These are phyloP conservation scores for Amanita brunnescens DNA, from an alignment of 768 basidiomycete genomes.

Conservation along the genomic window DNA sequence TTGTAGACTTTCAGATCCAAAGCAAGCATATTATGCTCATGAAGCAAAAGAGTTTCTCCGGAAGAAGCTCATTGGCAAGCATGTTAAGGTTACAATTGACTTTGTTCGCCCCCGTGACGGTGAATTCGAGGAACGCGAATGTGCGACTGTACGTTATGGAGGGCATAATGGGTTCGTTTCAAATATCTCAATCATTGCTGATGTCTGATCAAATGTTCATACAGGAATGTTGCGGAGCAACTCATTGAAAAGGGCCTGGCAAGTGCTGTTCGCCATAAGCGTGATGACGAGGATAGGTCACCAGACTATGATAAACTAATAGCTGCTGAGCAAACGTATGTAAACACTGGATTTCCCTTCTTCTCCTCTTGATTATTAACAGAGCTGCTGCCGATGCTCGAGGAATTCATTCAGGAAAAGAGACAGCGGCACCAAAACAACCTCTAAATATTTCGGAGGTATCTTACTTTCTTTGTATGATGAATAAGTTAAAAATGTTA, in stretches of 20 bases:
- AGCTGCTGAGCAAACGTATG: slow-evolving; percentile 87
- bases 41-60: slow-evolving; percentile 92
- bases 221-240: slow-evolving; percentile 80
- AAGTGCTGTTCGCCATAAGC: slow-evolving; percentile 82
- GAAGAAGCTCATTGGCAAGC: slow-evolving; percentile 87
- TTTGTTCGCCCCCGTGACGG: slow-evolving; percentile 89
- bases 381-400: slow-evolving; percentile 73
- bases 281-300: slow-evolving; percentile 95
- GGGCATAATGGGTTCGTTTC: slow-evolving; percentile 64
- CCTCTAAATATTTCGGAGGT: slow-evolving; percentile 93
- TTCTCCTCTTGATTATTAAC: neutral
- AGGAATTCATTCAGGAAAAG: slow-evolving; percentile 92
- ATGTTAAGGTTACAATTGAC: slow-evolving; percentile 76
- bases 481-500: slow-evolving; percentile 3
- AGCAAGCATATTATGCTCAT: slow-evolving; percentile 78
- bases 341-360: slow-evolving; percentile 6
- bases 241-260: slow-evolving; percentile 91
- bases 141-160: slow-evolving; percentile 81
- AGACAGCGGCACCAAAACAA: slow-evolving; percentile 65
- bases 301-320: slow-evolving; percentile 94
- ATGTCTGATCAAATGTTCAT: slow-evolving; percentile 3
- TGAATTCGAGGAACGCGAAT: slow-evolving; percentile 90
- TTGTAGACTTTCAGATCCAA: slow-evolving; percentile 70
- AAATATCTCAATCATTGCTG: neutral
- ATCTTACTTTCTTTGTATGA: neutral